A percentile compares a stretch with the other conserved stretches of the same genome.
Conservation (phyloP, 2,329 filamentous ascomycete species). For the Scedosporium boydii region DNA sequence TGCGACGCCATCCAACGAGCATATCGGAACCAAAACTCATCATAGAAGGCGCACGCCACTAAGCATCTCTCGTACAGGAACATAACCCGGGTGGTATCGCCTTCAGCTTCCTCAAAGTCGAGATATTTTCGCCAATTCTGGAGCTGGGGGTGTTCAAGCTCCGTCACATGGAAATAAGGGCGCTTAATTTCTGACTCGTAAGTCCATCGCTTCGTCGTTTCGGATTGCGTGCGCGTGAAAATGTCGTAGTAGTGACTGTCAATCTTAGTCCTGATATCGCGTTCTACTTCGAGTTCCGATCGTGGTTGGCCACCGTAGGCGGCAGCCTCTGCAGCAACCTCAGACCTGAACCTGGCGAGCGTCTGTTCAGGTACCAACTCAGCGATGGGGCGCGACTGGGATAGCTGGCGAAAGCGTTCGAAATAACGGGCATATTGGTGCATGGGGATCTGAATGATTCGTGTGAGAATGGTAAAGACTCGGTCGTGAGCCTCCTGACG, state of each 20-base stretch:
- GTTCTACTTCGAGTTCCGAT: conserved; percentile 70
- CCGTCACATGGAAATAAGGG: conserved; percentile 92
- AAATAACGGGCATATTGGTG: conserved; percentile 95
- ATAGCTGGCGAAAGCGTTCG: conserved; percentile 74
- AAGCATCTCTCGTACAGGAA: conserved; percentile 92
- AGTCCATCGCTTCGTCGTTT: conserved; percentile 88
- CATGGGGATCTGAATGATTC: conserved; percentile 83
- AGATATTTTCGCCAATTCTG: conserved; percentile 93
- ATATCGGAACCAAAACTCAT: conserved; percentile 98
- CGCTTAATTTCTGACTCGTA: conserved; percentile 93
- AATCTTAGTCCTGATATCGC: conserved; percentile 70
- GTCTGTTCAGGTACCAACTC: conserved; percentile 64
- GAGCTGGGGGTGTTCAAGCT: conserved; percentile 77
- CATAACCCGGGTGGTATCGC: conserved; percentile 61
- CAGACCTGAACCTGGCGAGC: conserved; percentile 58
- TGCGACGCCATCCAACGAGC: conserved; percentile 86
- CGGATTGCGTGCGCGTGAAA: conserved; percentile 72
- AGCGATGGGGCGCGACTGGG: conserved; percentile 59
- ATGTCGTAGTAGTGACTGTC: conserved; percentile 73
- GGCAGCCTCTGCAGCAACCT: conserved; percentile 58
- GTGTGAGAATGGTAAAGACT: conserved; percentile 74
- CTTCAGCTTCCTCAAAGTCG: conserved; percentile 86
- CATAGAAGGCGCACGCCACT: conserved; percentile 87
- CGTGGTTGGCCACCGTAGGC: conserved; percentile 43
- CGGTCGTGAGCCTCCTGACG: conserved; percentile 74